phyloP scores from a whole-genome alignment of 148 eudicot species.

The Fagopyrum tataricum region DNA sequence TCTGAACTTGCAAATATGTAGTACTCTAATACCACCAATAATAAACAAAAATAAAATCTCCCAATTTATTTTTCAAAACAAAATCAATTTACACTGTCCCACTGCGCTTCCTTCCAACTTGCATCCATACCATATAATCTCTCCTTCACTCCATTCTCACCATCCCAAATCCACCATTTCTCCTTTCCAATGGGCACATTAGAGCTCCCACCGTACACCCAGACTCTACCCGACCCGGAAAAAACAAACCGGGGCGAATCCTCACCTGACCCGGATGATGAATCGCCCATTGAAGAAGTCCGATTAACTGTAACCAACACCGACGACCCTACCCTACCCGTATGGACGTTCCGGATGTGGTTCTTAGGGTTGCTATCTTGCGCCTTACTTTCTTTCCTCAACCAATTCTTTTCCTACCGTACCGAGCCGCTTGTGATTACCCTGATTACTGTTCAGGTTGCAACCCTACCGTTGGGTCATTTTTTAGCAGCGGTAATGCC shows the following conservation, averaged over 20 bases:
- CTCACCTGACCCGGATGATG: slow-evolving; percentile 34
- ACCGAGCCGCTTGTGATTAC: slow-evolving; percentile 78
- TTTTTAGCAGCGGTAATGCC: slow-evolving; percentile 62
- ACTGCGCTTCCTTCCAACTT: not conserved
- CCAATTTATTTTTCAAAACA: too few relatives aligned
- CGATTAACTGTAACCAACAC: slow-evolving; percentile 70
- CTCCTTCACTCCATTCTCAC: not conserved
- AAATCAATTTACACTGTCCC: not conserved
- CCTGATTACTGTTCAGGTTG: slow-evolving; percentile 78
- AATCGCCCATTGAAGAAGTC: slow-evolving; percentile 87
- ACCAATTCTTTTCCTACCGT: slow-evolving; percentile 84
- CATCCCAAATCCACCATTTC: not conserved
- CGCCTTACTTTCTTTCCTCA: slow-evolving; percentile 62
- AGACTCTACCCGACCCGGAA: slow-evolving; percentile 22
- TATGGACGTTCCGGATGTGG: slow-evolving; percentile 98
- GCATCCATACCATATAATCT: not conserved
- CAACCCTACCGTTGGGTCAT: slow-evolving; percentile 66
- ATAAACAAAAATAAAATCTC: too few relatives aligned
- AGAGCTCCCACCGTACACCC: not conserved
- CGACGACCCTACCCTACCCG: slow-evolving; percentile 78
- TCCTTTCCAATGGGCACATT: not conserved
- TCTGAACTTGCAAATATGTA: too few relatives aligned
- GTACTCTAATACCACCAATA: too few relatives aligned
- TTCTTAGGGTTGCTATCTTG: slow-evolving; percentile 69
- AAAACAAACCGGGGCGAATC: slow-evolving; percentile 1